A percentile compares a stretch with the other conserved stretches of the same genome.
phyloP scores from a whole-genome alignment of 2,329 filamentous ascomycete species.

The Dendryphion nanum region DNA sequence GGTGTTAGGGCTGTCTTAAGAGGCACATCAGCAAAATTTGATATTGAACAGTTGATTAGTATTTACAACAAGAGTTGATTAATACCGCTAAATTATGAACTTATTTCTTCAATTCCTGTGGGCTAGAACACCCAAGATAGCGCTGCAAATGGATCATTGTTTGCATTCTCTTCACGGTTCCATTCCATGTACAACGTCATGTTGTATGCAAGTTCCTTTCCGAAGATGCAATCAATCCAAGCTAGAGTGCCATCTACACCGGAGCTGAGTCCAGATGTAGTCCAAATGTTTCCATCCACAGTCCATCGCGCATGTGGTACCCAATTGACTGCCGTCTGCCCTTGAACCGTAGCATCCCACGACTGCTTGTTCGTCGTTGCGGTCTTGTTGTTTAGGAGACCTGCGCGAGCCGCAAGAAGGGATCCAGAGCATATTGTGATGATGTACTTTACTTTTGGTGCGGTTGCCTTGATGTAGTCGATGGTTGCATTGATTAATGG shows the following conservation, averaged over 20 bases:
- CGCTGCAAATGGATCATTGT: slow-evolving; percentile 56
- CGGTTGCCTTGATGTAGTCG: slow-evolving; percentile 44
- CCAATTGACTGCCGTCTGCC: slow-evolving; percentile 55
- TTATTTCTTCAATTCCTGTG: no score
- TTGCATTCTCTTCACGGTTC: slow-evolving; percentile 48
- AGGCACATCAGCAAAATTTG: no score
- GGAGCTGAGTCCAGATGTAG: slow-evolving; percentile 58
- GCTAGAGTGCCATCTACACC: slow-evolving; percentile 59
- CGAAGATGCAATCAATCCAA: slow-evolving; percentile 52
- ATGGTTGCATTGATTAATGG: no score
- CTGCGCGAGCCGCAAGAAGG: slow-evolving; percentile 54
- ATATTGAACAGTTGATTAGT: no score
- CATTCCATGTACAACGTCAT: slow-evolving; percentile 56
- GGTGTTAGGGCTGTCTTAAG: no score
- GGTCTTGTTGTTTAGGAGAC: slow-evolving; percentile 54
- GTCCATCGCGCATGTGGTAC: slow-evolving; percentile 61
- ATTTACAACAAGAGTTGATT: no score
- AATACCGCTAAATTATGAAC: no score
- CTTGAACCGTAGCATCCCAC: slow-evolving; percentile 42
- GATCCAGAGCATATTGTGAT: slow-evolving; percentile 65
- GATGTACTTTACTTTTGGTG: slow-evolving; percentile 51
- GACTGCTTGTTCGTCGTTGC: slow-evolving; percentile 64
- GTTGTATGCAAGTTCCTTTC: slow-evolving; percentile 45
- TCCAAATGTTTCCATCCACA: slow-evolving; percentile 63
- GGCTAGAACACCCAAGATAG: no score